Evolutionary conservation across 306 rosid species (phyloP).

Genomic region (Cicer judaicum): DNA sequence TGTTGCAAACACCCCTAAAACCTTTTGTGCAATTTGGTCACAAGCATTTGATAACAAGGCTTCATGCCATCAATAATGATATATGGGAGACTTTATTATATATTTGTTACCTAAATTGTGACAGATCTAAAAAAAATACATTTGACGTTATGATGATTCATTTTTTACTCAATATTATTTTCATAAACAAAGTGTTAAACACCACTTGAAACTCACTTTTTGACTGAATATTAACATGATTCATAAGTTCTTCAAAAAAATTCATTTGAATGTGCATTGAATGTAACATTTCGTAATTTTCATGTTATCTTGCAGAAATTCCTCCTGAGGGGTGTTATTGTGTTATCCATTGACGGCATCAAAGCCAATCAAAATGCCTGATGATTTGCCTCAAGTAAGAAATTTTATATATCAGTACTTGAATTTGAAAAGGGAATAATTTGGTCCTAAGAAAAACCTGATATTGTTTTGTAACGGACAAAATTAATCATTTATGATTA

Average conservation of each 20-base stretch:
- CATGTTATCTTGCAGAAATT: conserved; percentile 46
- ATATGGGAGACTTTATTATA: background rate
- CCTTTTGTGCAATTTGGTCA: background rate
- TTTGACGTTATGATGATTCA: no score
- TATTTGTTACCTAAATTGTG: no score
- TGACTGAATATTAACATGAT: no score
- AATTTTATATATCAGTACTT: background rate
- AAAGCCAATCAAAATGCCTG: conserved; percentile 47
- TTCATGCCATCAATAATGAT: background rate
- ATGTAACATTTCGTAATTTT: conserved; percentile 5
- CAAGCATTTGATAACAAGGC: background rate
- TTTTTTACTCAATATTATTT: no score
- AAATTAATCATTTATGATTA: background rate
- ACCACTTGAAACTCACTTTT: no score
- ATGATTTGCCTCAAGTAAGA: conserved; percentile 53
- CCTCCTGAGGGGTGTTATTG: conserved; percentile 45
- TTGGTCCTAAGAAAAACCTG: background rate
- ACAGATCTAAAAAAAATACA: no score
- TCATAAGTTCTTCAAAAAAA: no score
- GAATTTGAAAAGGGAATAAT: background rate
- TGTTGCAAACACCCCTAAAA: no score
- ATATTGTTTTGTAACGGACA: background rate
- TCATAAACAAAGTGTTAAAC: no score
- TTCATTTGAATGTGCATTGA: background rate
- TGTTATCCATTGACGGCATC: conserved; percentile 48